These are phyloP conservation scores for Phytophthora pinifolia DNA, from an alignment of 352 stramenopile genomes.

Conservation along the genomic window DNA sequence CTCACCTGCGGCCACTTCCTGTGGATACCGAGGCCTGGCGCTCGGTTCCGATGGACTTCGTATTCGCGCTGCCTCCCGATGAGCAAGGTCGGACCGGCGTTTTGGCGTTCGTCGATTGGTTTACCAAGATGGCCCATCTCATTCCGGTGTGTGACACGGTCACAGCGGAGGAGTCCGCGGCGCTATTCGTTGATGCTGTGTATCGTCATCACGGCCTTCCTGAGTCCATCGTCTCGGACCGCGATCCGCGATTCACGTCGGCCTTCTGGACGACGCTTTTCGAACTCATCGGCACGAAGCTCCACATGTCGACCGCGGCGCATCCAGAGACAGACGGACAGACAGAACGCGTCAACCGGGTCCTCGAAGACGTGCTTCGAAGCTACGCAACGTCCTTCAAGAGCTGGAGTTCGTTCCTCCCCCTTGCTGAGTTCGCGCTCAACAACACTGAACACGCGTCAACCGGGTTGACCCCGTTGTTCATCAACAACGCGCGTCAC, in stretches of 20 bases:
- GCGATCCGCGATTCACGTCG: conserved; percentile 5
- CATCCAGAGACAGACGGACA: conserved; percentile 30
- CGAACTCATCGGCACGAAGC: conserved; percentile 7
- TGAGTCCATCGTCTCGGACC: background rate
- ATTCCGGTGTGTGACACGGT: background rate
- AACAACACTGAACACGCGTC: conserved; percentile 24
- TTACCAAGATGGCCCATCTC: conserved; percentile 32
- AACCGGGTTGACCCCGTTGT: conserved; percentile 18
- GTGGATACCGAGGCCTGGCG: conserved; percentile 3
- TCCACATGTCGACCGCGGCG: conserved; percentile 1
- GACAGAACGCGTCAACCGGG: conserved; percentile 30
- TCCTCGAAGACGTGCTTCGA: background rate
- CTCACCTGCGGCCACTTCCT: conserved; percentile 1
- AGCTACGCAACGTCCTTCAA: conserved; percentile 8
- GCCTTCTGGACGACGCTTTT: conserved; percentile 14
- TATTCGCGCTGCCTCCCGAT: conserved; percentile 14
- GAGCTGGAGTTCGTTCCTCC: conserved; percentile 16
- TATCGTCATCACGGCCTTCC: conserved; percentile 19
- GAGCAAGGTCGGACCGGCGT: conserved; percentile 8
- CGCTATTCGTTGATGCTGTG: conserved; percentile 24
- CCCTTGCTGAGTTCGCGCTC: conserved; percentile 20
- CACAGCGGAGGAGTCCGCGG: conserved; percentile 9
- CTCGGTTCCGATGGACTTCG: conserved; percentile 23
- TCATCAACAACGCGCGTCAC: background rate
- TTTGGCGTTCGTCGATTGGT: conserved; percentile 26